A percentile compares a stretch with the other conserved stretches of the same genome.
Evolutionary conservation across 495 filamentous ascomycete genomes (phyloP).

Genomic region (Podospora pseudopauciseta): DNA sequence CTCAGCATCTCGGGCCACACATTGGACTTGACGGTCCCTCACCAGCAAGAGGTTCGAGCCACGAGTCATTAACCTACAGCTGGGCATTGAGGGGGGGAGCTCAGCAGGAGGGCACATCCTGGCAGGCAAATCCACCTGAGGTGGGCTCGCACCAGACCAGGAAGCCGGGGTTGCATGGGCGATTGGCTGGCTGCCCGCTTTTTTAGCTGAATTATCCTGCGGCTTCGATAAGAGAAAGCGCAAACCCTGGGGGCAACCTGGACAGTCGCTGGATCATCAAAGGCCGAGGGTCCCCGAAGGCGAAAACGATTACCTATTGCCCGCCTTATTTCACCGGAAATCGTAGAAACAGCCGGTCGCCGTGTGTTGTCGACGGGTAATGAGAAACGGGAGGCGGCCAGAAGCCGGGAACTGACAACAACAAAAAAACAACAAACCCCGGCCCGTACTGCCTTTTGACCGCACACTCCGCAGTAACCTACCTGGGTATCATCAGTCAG

Average conservation of each 20-base stretch:
- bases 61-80: conserved; percentile 1
- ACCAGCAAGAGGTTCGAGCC: background rate
- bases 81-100: background rate
- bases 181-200: background rate
- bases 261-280: background rate
- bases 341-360: background rate
- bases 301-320: conserved; percentile 1
- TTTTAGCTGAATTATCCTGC: conserved; percentile 1
- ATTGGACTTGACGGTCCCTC: background rate
- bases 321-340: background rate
- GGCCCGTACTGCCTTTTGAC: too few species aligned
- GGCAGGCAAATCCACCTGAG: background rate
- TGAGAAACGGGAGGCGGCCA: background rate
- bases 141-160: conserved; percentile 1
- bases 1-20: too few species aligned
- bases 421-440: background rate
- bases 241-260: conserved; percentile 2
- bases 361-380: background rate
- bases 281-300: conserved; percentile 2
- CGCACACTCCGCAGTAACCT: background rate
- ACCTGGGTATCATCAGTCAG: background rate
- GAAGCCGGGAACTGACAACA: background rate
- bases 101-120: background rate
- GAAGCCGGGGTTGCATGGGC: background rate
- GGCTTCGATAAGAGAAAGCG: background rate